Evolutionary conservation across 768 basidiomycete species (phyloP), one percentile per base, ranked within the genome.

Genomic region (Ramaria sp.): DNA sequence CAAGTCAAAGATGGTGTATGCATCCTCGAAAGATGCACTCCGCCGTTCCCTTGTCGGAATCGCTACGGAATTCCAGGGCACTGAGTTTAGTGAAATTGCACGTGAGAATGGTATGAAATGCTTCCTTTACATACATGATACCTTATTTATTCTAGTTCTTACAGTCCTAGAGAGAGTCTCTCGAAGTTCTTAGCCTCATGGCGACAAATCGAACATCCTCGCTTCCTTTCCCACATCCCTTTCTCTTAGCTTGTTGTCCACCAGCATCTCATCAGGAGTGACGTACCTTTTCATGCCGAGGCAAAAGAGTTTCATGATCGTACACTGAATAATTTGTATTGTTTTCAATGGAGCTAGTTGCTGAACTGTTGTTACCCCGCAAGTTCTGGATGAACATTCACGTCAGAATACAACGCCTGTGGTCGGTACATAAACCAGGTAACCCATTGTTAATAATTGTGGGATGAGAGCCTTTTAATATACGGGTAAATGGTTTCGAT

Each of bases 1-100:
- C 69, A 92, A 87, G 71, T 75, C 80, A 65, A 97, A 94, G 83
- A 97, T 97, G 93, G 62, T 96, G 61, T 86, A 79, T 70, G 85
- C 95, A 2, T 83, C 90, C 16, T 97, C 94, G 51, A 84, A 81
- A 65, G 87, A 91, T 25, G 83, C 83, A 4, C 70, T 99, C 59
- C 78, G 79, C 62, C 79, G 77, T 52, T 65, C 77, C 30, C 77
- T 98, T 27, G 78, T 78, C 24, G 95, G 93, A 52, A 76, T 96
- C 60, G 73, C 78, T 4, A 65, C 78, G 45, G 92, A 96, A 66
- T 75, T 98, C 53, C 94, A 97, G 68, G 93, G 80, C 55, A 93
- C 87, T 42, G 91, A 91, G 42, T 70, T 56, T 56, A 71, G 70
- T 51, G 92, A 97, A 67, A 76, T 96, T 60, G 74, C 79, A 24